Conservation (phyloP, 2,329 filamentous ascomycete genomes). For the Penicillium sp. region DNA sequence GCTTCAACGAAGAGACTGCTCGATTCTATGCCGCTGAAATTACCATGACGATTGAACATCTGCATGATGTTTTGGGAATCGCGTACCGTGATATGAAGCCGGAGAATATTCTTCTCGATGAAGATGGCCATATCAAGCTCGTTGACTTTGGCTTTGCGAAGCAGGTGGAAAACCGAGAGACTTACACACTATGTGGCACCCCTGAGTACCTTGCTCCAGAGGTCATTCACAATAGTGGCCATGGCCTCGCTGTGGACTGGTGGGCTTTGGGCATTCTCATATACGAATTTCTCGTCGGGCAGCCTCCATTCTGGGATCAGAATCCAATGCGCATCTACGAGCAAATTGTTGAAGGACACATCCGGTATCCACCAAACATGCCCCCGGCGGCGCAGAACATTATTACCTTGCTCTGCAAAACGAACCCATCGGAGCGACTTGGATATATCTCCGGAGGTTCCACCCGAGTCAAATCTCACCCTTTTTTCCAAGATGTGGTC, state of each 20-base stretch:
- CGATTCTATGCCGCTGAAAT: slow-evolving; percentile 64
- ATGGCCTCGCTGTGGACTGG: slow-evolving; percentile 62
- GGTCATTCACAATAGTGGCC: slow-evolving; percentile 60
- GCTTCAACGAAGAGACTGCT: slow-evolving; percentile 58
- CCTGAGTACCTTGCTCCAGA: slow-evolving; percentile 63
- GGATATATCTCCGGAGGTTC: slow-evolving; percentile 59
- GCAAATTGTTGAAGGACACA: slow-evolving; percentile 58
- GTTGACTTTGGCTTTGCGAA: slow-evolving; percentile 66
- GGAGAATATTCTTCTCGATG: slow-evolving; percentile 61
- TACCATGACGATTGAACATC: slow-evolving; percentile 57
- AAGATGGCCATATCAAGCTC: slow-evolving; percentile 59
- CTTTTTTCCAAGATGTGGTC: slow-evolving; percentile 56
- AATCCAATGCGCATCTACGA: slow-evolving; percentile 66
- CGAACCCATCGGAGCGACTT: slow-evolving; percentile 57
- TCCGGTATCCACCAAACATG: slow-evolving; percentile 58
- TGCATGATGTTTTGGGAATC: slow-evolving; percentile 59
- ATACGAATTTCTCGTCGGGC: slow-evolving; percentile 62
- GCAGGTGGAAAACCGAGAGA: slow-evolving; percentile 53
- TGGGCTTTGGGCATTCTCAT: slow-evolving; percentile 63
- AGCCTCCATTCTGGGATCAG: slow-evolving; percentile 64
- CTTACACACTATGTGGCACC: slow-evolving; percentile 61
- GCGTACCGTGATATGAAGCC: slow-evolving; percentile 62
- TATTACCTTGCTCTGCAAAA: slow-evolving; percentile 57
- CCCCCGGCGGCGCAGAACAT: slow-evolving; percentile 55
- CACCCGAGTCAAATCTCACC: slow-evolving; percentile 54